phyloP scores from a whole-genome alignment of 2,329 filamentous ascomycete genomes.

The Scedosporium dehoogii region DNA sequence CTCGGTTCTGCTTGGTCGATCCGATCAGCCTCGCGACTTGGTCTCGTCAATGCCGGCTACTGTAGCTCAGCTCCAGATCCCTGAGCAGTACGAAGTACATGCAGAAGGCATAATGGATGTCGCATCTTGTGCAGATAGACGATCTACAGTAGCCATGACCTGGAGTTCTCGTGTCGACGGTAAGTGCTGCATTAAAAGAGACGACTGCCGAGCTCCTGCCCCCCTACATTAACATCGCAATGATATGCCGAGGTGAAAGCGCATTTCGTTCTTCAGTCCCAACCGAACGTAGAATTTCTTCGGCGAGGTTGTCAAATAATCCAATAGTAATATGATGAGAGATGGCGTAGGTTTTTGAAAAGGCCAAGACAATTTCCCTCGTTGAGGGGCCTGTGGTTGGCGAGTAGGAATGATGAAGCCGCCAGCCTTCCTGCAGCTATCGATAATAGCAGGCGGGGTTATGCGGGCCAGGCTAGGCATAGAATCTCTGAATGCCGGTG shows the following conservation, averaged over 20 bases:
- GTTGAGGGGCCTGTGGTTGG: no score
- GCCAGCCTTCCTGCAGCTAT: no score
- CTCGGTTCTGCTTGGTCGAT: constrained; percentile 1
- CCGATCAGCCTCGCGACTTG: neutral
- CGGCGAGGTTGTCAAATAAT: no score
- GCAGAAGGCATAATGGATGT: neutral
- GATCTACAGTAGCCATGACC: no score
- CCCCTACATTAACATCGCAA: neutral
- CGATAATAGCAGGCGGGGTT: no score
- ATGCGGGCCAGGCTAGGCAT: no score
- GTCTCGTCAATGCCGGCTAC: neutral
- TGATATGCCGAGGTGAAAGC: neutral
- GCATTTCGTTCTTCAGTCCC: neutral
- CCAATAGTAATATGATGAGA: no score
- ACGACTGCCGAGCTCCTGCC: neutral
- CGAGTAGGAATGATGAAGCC: no score
- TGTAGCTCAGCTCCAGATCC: neutral
- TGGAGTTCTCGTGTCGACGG: no score
- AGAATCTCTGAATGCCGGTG: no score
- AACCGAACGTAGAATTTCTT: neutral
- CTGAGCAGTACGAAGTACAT: neutral
- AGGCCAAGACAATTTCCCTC: no score
- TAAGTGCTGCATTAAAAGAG: neutral
- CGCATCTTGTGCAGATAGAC: neutral
- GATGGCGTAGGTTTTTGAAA: no score